Percentiles rank a stretch among this genome's conserved stretches.
Evolutionary conservation across 495 filamentous ascomycete species (phyloP).

Genomic region (Bombardia bombarda): DNA sequence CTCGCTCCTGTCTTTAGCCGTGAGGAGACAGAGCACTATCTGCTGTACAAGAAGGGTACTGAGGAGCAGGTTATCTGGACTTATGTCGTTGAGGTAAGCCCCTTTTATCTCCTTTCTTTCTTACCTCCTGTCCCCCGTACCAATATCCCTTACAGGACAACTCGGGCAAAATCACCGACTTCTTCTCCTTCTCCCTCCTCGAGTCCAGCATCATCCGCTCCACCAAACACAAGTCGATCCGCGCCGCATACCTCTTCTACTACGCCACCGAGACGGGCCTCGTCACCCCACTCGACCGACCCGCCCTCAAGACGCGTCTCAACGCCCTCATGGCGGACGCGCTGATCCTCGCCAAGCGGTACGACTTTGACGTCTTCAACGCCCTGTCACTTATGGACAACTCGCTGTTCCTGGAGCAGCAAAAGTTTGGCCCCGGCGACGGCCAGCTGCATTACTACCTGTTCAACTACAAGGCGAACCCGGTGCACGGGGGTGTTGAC

Average conservation of each 20-base stretch:
- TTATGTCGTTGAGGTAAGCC: slow-evolving; percentile 74
- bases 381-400: slow-evolving; percentile 91
- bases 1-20: slow-evolving; percentile 73
- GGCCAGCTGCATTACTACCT: slow-evolving; percentile 93
- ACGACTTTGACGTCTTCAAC: slow-evolving; percentile 93
- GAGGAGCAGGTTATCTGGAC: slow-evolving; percentile 82
- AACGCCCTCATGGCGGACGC: slow-evolving; percentile 76
- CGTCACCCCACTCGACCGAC: slow-evolving; percentile 37
- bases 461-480: slow-evolving; percentile 86
- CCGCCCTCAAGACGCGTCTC: slow-evolving; percentile 61
- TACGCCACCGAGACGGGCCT: slow-evolving; percentile 85
- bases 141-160: slow-evolving; percentile 20
- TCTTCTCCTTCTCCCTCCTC: slow-evolving; percentile 93
- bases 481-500: slow-evolving; percentile 77
- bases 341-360: slow-evolving; percentile 78
- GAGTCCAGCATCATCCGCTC: slow-evolving; percentile 82
- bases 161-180: slow-evolving; percentile 79
- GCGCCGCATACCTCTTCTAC: slow-evolving; percentile 92
- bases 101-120: background rate
- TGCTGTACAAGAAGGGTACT: slow-evolving; percentile 55
- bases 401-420: slow-evolving; percentile 79
- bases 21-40: slow-evolving; percentile 82
- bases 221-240: slow-evolving; percentile 64
- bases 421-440: slow-evolving; percentile 90
- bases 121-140: background rate